Evolutionary conservation across 305 asterid species (phyloP).

Genomic region (Solanum hybrid): DNA sequence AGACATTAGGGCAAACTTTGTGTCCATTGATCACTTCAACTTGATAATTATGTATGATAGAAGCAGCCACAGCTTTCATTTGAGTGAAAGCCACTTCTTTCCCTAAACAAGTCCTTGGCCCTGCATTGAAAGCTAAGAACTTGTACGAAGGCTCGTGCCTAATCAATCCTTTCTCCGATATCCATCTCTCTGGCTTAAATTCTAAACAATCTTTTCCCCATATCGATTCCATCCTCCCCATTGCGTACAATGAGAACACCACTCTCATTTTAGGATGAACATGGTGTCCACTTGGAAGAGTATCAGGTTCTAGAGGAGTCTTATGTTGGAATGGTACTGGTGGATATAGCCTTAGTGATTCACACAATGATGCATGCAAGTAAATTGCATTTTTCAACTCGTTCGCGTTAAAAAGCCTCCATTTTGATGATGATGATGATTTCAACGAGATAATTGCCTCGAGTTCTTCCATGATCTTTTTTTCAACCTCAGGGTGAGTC

Average conservation of each 20-base stretch:
- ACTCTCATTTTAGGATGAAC: constrained; percentile 51
- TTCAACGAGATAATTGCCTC: background rate
- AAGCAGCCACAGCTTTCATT: constrained; percentile 20
- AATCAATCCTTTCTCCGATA: constrained; percentile 35
- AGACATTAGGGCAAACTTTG: constrained; percentile 33
- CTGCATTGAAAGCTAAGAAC: constrained; percentile 62
- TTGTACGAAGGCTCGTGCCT: constrained; percentile 58
- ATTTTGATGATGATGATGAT: background rate
- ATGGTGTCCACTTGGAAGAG: constrained; percentile 52
- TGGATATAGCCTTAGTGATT: constrained; percentile 56
- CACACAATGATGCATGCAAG: constrained; percentile 62
- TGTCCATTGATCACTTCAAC: constrained; percentile 33
- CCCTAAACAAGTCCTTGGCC: constrained; percentile 36
- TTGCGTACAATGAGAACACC: constrained; percentile 28
- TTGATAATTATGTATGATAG: constrained; percentile 15
- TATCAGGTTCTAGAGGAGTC: constrained; percentile 30
- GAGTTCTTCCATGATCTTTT: constrained; percentile 7
- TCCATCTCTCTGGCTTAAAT: constrained; percentile 66
- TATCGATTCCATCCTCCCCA: constrained; percentile 15
- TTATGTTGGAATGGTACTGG: constrained; percentile 74
- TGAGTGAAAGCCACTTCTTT: constrained; percentile 25
- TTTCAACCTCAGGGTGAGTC: constrained; percentile 36
- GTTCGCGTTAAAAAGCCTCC: constrained; percentile 25
- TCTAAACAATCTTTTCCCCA: constrained; percentile 54
- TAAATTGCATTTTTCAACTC: constrained; percentile 39